Evolutionary conservation across 108 stramenopile genomes (phyloP).

Genomic region (Cylindrotheca fusiformis): DNA sequence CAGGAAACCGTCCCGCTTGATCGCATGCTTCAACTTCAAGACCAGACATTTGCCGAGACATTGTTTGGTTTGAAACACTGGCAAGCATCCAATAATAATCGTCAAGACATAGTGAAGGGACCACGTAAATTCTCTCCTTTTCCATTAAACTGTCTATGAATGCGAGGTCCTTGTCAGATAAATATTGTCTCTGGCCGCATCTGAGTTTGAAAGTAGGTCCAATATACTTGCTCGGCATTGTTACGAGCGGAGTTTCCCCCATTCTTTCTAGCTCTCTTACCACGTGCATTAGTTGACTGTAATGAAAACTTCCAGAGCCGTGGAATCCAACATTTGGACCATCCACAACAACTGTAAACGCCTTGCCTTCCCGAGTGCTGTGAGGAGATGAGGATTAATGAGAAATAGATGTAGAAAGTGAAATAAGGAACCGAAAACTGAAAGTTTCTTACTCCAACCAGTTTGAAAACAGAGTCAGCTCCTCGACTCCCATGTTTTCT

Average conservation of each 20-base stretch:
- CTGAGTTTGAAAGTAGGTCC: conserved; percentile 5
- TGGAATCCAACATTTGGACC: conserved; percentile 81
- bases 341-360: conserved; percentile 85
- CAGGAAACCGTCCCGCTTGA: conserved; percentile 60
- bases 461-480: conserved; percentile 56
- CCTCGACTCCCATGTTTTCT: conserved; percentile 26
- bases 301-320: conserved; percentile 61
- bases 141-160: conserved; percentile 15
- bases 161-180: not conserved
- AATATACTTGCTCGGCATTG: conserved; percentile 77
- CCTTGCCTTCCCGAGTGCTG: conserved; percentile 62
- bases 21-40: conserved; percentile 52
- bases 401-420: not conserved
- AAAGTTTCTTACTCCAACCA: conserved; percentile 60
- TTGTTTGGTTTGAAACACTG: conserved; percentile 67
- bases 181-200: not conserved
- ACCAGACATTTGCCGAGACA: conserved; percentile 20
- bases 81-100: conserved; percentile 90
- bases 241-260: conserved; percentile 76
- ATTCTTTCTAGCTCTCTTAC: conserved; percentile 60
- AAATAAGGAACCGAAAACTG: not conserved
- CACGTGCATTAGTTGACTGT: conserved; percentile 52
- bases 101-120: conserved; percentile 63
- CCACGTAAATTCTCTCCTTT: conserved; percentile 41
- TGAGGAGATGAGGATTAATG: not conserved